Evolutionary conservation across 192 early-diverging fungal genomes (phyloP), one percentile per base, ranked within the genome.

Genomic region (Kappamyces sp.): DNA sequence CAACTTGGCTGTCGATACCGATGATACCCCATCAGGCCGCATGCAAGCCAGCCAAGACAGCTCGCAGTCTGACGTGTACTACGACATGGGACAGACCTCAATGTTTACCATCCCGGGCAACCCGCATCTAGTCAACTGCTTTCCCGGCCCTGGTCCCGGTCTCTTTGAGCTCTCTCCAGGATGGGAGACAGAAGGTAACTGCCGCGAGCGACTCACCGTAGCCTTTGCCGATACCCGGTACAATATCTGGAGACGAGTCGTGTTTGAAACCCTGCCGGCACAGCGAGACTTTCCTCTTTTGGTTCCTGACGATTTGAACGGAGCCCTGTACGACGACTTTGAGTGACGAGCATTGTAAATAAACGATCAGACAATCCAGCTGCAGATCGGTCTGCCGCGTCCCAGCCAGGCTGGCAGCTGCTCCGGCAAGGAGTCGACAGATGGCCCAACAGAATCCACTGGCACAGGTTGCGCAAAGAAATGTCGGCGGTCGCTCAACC

Each of bases 221-320:
- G 65, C 35, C 32, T 72, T 66, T 49, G 59, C 61, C 4, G 66
- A 75, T 49, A 36, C 46, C 15, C 59, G 58, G n/a, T 75, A 75
- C 65, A 57, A 48, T 15, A 53, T 66, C 2, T 68, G 72, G 49
- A 22, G 73, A 3, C 50, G 59, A 36, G 48, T 45, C 2, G 45
- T 75, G 46, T 52, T 75, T 30, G 59, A 68, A 48, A 54, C 60
- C n/a, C 40, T 75, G 15, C 62, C 49, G 46, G 11, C 33, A 34
- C 73, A 75, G 54, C 54, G 62, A 6, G 69, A 75, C 45, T 68
- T 66, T 52, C 73, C 73, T 14, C 52, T 75, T 9, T 29, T 75
- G 6, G 59, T 68, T 42, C 69, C 68, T 31, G 67, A 64, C 31
- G 73, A 75, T 22, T 43, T 75, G 22, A 22, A 22, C 22, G 22